A percentile compares a stretch with the other conserved stretches of the same genome.
These are phyloP conservation scores for Moricandia moricandioides DNA, from an alignment of 345 rosid species.

Conservation along the genomic window DNA sequence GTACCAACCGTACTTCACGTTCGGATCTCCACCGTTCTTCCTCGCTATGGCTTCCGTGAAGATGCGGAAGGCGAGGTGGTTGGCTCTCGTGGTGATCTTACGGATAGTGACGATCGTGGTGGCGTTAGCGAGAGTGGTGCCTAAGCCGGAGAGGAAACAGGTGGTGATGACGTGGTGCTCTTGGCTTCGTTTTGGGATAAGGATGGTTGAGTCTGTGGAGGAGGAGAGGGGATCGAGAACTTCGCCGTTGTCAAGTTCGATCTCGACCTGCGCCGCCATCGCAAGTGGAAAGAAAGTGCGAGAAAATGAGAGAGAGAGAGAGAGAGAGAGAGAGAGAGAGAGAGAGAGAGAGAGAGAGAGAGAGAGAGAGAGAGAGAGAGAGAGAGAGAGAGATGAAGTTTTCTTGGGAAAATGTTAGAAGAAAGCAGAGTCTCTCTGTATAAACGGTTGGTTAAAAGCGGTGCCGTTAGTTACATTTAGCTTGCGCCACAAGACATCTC, in stretches of 20 bases:
- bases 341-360: not conserved
- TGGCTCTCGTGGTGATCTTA: conserved; percentile 44
- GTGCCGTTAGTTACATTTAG: conserved; percentile 31
- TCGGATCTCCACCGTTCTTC: conserved; percentile 44
- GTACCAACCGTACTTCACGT: conserved; percentile 43
- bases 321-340: not conserved
- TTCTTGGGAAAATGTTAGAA: conserved; percentile 25
- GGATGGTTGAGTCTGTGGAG: conserved; percentile 23
- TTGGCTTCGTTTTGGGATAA: conserved; percentile 29
- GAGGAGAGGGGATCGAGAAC: conserved; percentile 7
- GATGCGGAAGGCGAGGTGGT: conserved; percentile 32
- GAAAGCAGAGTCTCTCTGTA: conserved; percentile 8
- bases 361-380: not conserved
- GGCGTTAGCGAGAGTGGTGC: conserved; percentile 17
- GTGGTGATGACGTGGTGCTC: conserved; percentile 19
- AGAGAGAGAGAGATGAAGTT: not conserved
- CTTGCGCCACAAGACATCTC: conserved; percentile 19
- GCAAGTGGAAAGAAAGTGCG: not conserved
- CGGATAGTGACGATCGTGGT: conserved; percentile 39
- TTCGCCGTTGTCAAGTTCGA: conserved; percentile 28
- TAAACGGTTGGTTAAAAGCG: conserved; percentile 22
- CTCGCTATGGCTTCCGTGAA: conserved; percentile 37
- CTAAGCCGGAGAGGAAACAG: conserved; percentile 37
- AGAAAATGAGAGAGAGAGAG: not conserved
- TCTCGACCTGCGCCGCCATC: conserved; percentile 36